Percentiles rank a stretch among this genome's conserved stretches.
Evolutionary conservation across 2,329 filamentous ascomycete species (phyloP).

Genomic region (Apiospora sp.): DNA sequence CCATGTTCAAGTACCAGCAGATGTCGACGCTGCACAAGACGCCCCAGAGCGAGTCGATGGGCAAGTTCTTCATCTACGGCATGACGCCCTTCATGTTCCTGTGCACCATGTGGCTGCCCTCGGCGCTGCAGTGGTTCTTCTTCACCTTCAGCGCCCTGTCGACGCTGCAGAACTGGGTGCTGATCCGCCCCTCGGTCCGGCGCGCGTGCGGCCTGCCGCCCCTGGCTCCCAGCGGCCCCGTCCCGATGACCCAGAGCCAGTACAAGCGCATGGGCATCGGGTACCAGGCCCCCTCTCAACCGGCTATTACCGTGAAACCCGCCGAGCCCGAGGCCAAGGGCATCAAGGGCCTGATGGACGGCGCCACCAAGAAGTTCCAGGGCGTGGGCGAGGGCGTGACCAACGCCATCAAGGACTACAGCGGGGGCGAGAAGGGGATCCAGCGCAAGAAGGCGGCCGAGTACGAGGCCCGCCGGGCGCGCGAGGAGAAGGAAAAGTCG

Average conservation of each 20-base stretch:
- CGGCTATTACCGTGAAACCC: slow-evolving; percentile 1
- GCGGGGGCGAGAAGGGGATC: not conserved
- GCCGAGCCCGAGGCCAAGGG: slow-evolving; percentile 36
- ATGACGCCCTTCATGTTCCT: slow-evolving; percentile 54
- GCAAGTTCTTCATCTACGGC: slow-evolving; percentile 52
- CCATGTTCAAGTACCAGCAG: slow-evolving; percentile 46
- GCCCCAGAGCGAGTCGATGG: slow-evolving; percentile 44
- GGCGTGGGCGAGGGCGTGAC: not conserved
- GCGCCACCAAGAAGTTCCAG: slow-evolving; percentile 4
- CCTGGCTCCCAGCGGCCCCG: slow-evolving; percentile 34
- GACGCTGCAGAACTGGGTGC: slow-evolving; percentile 44
- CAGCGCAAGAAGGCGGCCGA: slow-evolving; percentile 20
- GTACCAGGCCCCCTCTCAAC: not conserved
- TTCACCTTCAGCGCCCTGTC: slow-evolving; percentile 46
- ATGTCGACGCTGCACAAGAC: slow-evolving; percentile 37
- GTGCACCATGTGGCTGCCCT: slow-evolving; percentile 55
- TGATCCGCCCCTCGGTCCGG: slow-evolving; percentile 52
- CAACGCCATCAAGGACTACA: slow-evolving; percentile 14
- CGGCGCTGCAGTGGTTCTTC: slow-evolving; percentile 59
- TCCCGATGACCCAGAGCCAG: not conserved
- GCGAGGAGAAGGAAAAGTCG: slow-evolving; percentile 23
- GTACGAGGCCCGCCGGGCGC: slow-evolving; percentile 5
- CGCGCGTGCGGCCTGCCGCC: slow-evolving; percentile 48
- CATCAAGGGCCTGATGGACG: slow-evolving; percentile 9
- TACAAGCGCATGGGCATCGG: not conserved